Evolutionary conservation across 257 asterid species (phyloP), one percentile per base, ranked within the genome.

Genomic region (Linaria vulgaris): DNA sequence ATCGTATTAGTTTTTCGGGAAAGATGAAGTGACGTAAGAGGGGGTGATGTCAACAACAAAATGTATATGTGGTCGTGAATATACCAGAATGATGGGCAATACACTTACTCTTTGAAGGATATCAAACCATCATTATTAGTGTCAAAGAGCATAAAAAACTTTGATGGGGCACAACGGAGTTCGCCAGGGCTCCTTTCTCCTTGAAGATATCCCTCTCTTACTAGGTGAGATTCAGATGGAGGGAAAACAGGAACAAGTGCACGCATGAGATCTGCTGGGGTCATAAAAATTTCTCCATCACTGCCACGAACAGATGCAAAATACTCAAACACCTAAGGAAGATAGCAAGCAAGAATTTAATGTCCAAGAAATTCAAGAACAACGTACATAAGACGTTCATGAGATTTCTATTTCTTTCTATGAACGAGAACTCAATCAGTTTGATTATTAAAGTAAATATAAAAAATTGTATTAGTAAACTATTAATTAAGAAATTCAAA

Each of bases 241-340:
- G 97, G 97, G 72, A 90, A 90, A 47, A 90, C 97, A 61, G 97
- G 97, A 73, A 90, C 94, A 69, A 90, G 78, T 53, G 97, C 96
- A 56, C 97, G 86, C 97, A 90, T 88, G 72, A 90, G 74, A 83
- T 90, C 97, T 41, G 88, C 97, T 39, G 97, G 95, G 53, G 95
- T 90, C 97, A 90, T 90, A 71, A 77, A 82, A 64, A 59, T 65
- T 71, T 87, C 95, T 70, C 95, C 86, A 76, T 67, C 81, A 55
- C 69, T 50, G 59, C 78, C 71, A 61, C 73, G 69, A 51, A 76
- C 56, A 58, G 97, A 85, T 60, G 97, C 92, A 71, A 90, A 88
- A 79, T 90, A 90, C 67, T 80, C 91, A 66, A 90, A 90, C 58
- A 88, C 94, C 97, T 90, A 41, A 63, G 64, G 41, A 63, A 59